Evolutionary conservation across 345 rosid species (phyloP).

Genomic region (Moringa oleifera): DNA sequence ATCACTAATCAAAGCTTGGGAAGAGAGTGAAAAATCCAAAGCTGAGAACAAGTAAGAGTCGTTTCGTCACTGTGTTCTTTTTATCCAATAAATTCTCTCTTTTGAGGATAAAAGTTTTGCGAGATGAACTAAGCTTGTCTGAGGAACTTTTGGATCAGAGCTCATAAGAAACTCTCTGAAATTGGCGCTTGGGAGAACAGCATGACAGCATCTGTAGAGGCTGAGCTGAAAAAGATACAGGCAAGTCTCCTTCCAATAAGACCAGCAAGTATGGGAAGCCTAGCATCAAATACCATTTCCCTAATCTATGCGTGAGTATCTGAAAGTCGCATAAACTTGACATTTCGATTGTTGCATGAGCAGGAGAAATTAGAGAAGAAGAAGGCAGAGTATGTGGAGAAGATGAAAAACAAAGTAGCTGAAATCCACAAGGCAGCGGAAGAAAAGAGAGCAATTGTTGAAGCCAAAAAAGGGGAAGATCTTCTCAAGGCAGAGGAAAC

Average conservation of each 20-base stretch:
- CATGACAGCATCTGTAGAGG: conserved; percentile 55
- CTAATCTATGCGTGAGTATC: too few relatives aligned
- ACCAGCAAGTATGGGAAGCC: too few relatives aligned
- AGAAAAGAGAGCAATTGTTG: conserved; percentile 69
- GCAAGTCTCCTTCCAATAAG: conserved; percentile 27
- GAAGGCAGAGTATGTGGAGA: conserved; percentile 70
- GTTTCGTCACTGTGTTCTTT: background rate
- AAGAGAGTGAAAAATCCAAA: conserved; percentile 88
- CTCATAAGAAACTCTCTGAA: conserved; percentile 55
- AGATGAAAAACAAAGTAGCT: conserved; percentile 81
- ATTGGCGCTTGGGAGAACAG: conserved; percentile 65
- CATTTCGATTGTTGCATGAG: conserved; percentile 9
- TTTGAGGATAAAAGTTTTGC: background rate
- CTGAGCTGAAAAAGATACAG: conserved; percentile 57
- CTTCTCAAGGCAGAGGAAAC: conserved; percentile 82
- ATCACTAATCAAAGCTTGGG: conserved; percentile 90
- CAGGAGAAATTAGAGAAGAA: conserved; percentile 78
- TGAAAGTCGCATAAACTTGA: too few relatives aligned
- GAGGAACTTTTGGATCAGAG: conserved; percentile 32
- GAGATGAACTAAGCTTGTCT: background rate
- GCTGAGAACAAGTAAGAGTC: conserved; percentile 71
- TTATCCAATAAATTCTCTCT: background rate
- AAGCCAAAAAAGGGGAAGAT: conserved; percentile 79
- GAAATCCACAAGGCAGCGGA: conserved; percentile 74
- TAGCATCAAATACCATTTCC: too few relatives aligned